Conservation (phyloP, 108 stramenopile genomes). For the Pseudonitzschia multiseries region DNA sequence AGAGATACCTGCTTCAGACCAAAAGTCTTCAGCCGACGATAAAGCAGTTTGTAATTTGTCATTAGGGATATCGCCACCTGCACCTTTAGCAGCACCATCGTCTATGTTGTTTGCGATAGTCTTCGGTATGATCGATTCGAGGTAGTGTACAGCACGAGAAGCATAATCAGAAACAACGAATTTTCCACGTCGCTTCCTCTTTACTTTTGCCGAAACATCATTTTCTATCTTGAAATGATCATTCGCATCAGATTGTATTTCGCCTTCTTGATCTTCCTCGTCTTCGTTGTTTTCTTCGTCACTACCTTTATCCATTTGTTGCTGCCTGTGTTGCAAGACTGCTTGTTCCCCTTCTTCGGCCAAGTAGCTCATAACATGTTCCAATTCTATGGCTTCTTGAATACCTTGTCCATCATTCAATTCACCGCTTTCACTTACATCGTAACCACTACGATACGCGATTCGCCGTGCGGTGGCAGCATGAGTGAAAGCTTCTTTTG, state of each 20-base stretch:
- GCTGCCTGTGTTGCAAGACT: slow-evolving; percentile 14
- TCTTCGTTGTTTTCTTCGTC: slow-evolving; percentile 10
- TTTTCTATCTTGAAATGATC: not conserved
- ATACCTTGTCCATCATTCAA: not conserved
- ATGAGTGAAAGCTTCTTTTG: slow-evolving; percentile 25
- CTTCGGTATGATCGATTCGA: slow-evolving; percentile 34
- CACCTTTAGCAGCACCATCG: not conserved
- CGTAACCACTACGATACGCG: not conserved
- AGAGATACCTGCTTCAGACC: slow-evolving; percentile 21
- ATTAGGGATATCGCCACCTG: slow-evolving; percentile 5
- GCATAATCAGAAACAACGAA: slow-evolving; percentile 20
- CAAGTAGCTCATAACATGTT: slow-evolving; percentile 27
- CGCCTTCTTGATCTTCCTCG: not conserved
- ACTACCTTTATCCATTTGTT: not conserved
- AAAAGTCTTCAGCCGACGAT: slow-evolving; percentile 5
- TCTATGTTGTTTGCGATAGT: slow-evolving; percentile 19
- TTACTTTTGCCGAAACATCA: not conserved
- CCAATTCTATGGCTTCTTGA: slow-evolving; percentile 25
- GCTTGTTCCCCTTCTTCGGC: slow-evolving; percentile 30
- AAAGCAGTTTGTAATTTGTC: not conserved
- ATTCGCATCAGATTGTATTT: not conserved
- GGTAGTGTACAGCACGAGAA: slow-evolving; percentile 18
- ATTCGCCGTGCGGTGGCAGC: slow-evolving; percentile 25
- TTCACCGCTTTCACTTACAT: not conserved
- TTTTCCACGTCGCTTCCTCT: not conserved